These are phyloP conservation scores for Apostasia ramifera DNA, from an alignment of 106 monocot genomes.

Conservation along the genomic window DNA sequence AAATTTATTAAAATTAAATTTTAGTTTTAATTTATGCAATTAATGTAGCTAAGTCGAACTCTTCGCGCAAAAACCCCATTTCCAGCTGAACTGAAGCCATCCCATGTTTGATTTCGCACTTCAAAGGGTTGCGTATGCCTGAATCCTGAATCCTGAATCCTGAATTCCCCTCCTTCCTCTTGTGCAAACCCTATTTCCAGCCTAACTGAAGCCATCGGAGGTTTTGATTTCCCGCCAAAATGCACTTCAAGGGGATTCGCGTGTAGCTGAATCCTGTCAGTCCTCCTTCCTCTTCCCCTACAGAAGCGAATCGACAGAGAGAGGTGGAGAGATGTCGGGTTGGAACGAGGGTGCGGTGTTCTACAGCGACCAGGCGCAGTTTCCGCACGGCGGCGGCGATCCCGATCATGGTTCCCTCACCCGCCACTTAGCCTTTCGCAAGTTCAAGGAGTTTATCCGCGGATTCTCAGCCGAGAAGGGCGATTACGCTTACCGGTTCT, in stretches of 20 bases:
- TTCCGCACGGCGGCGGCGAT: conserved; percentile 71
- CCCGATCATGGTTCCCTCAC: conserved; percentile 58
- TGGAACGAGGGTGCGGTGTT: conserved; percentile 95
- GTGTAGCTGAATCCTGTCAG: neutral
- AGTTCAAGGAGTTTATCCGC: conserved; percentile 98
- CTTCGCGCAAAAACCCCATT: too few species aligned
- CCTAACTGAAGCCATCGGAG: too few species aligned
- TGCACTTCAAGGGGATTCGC: neutral
- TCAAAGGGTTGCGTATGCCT: too few species aligned
- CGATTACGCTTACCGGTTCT: conserved; percentile 82
- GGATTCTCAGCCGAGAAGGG: conserved; percentile 69
- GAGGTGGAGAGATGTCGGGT: conserved; percentile 69
- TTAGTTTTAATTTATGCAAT: too few species aligned
- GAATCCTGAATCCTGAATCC: too few species aligned
- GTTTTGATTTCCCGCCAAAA: conserved; percentile 65
- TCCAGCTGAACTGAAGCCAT: too few species aligned
- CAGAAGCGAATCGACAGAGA: neutral
- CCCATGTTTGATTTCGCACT: too few species aligned
- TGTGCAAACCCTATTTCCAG: too few species aligned
- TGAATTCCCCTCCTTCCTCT: too few species aligned
- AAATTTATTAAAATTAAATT: too few species aligned
- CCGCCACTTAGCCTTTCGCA: conserved; percentile 83
- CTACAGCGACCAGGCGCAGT: conserved; percentile 99
- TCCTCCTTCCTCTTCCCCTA: neutral
- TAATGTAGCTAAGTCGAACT: too few species aligned